Percentiles rank a stretch among this genome's conserved stretches.
These are phyloP conservation scores for Neofusicoccum sp. DNA, from an alignment of 2,329 filamentous ascomycete genomes.

Conservation along the genomic window DNA sequence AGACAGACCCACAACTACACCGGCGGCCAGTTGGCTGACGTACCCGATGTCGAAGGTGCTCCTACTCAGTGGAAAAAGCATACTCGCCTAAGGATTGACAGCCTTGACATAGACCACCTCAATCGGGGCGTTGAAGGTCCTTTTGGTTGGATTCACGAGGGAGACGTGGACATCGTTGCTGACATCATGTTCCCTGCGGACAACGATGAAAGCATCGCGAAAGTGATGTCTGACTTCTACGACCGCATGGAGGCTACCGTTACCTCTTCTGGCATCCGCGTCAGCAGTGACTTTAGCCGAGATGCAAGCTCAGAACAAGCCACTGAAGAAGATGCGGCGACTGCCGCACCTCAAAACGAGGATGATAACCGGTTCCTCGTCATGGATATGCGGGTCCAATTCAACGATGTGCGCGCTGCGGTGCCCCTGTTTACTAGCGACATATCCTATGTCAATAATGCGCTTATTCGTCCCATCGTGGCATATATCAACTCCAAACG, in stretches of 20 bases:
- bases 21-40: constrained; percentile 61
- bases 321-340: constrained; percentile 9
- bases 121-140: constrained; percentile 92
- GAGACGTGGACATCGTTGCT: constrained; percentile 93
- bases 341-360: constrained; percentile 22
- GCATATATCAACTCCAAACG: constrained; percentile 96
- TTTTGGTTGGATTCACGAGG: constrained; percentile 97
- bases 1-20: constrained; percentile 83
- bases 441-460: constrained; percentile 94
- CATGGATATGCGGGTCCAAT: constrained; percentile 91
- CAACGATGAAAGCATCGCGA: constrained; percentile 82
- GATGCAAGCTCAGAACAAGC: not conserved
- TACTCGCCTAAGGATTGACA: constrained; percentile 88
- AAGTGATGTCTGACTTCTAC: constrained; percentile 97
- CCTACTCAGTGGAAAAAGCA: constrained; percentile 91
- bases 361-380: constrained; percentile 80
- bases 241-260: constrained; percentile 94
- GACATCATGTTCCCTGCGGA: constrained; percentile 95
- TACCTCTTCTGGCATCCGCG: constrained; percentile 69
- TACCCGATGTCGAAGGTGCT: constrained; percentile 62
- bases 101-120: constrained; percentile 90
- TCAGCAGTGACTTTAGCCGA: constrained; percentile 34
- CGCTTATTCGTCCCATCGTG: constrained; percentile 91
- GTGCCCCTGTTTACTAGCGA: constrained; percentile 92
- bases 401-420: constrained; percentile 91